phyloP scores from a whole-genome alignment of 305 asterid genomes.

The Andrographis paniculata region DNA sequence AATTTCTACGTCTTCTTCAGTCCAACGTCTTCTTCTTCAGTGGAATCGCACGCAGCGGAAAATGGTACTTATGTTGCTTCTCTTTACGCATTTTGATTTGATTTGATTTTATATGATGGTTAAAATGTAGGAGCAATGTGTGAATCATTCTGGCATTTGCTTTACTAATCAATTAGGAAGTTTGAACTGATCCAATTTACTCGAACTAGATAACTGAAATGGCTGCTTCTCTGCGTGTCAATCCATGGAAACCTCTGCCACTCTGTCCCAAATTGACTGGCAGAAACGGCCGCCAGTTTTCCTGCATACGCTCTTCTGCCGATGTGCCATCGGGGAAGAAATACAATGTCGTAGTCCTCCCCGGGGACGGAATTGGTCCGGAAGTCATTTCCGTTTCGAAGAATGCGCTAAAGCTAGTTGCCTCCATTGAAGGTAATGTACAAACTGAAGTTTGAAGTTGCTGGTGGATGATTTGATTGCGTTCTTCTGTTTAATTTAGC shows the following conservation, averaged over 20 bases:
- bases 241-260: slow-evolving; percentile 22
- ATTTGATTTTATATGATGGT: too few species aligned
- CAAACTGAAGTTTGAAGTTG: too few species aligned
- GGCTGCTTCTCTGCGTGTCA: slow-evolving; percentile 44
- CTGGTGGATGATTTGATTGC: not conserved
- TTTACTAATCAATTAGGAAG: too few species aligned
- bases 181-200: too few species aligned
- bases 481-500: not conserved
- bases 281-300: slow-evolving; percentile 26
- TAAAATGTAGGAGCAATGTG: too few species aligned
- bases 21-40: too few species aligned
- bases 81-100: too few species aligned
- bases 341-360: slow-evolving; percentile 71
- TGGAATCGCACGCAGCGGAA: too few species aligned
- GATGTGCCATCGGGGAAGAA: slow-evolving; percentile 39
- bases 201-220: too few species aligned
- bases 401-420: slow-evolving; percentile 52
- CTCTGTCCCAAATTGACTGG: slow-evolving; percentile 25
- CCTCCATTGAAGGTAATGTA: slow-evolving; percentile 57
- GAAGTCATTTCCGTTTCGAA: slow-evolving; percentile 83
- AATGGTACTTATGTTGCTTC: too few species aligned
- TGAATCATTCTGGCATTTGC: too few species aligned
- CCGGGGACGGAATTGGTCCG: slow-evolving; percentile 98
- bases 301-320: slow-evolving; percentile 50
- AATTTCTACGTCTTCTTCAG: too few species aligned